These are phyloP conservation scores for Penicillium sp. DNA, from an alignment of 2,329 filamentous ascomycete genomes.

Conservation along the genomic window DNA sequence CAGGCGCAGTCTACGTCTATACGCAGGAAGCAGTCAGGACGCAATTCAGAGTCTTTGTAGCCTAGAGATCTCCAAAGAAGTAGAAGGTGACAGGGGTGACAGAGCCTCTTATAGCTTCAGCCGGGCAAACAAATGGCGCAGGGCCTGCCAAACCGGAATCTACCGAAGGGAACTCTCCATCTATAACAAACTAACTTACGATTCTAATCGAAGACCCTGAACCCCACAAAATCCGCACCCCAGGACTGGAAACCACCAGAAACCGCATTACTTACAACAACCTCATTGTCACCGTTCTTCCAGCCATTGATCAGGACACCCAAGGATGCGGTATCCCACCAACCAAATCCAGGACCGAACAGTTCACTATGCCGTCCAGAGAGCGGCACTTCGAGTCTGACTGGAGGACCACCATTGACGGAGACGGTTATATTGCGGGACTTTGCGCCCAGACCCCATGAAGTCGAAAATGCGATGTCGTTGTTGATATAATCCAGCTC, in stretches of 20 bases:
- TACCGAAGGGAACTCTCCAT: too few relatives aligned
- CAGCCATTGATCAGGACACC: constrained; percentile 51
- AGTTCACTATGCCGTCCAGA: constrained; percentile 39
- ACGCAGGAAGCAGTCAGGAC: too few relatives aligned
- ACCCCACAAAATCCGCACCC: constrained; percentile 41
- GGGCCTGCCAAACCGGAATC: too few relatives aligned
- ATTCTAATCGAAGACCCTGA: constrained; percentile 30
- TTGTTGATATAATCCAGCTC: constrained; percentile 57
- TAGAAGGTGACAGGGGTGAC: too few relatives aligned
- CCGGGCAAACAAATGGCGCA: too few relatives aligned
- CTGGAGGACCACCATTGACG: constrained; percentile 47
- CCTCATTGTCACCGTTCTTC: constrained; percentile 41
- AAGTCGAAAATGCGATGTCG: constrained; percentile 47
- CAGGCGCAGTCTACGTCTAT: too few relatives aligned
- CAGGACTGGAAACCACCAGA: constrained; percentile 28
- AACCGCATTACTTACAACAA: constrained; percentile 37
- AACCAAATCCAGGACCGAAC: constrained; percentile 49
- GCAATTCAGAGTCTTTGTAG: too few relatives aligned
- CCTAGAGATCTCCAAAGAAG: too few relatives aligned
- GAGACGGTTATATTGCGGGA: constrained; percentile 53
- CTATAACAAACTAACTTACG: background rate
- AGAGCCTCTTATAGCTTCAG: too few relatives aligned
- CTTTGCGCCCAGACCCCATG: constrained; percentile 51
- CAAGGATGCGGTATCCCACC: constrained; percentile 53
- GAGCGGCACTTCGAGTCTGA: constrained; percentile 54